A percentile compares a stretch with the other conserved stretches of the same genome.
These are phyloP conservation scores for Neurospora sp. DNA, from an alignment of 495 filamentous ascomycete genomes.

Conservation along the genomic window DNA sequence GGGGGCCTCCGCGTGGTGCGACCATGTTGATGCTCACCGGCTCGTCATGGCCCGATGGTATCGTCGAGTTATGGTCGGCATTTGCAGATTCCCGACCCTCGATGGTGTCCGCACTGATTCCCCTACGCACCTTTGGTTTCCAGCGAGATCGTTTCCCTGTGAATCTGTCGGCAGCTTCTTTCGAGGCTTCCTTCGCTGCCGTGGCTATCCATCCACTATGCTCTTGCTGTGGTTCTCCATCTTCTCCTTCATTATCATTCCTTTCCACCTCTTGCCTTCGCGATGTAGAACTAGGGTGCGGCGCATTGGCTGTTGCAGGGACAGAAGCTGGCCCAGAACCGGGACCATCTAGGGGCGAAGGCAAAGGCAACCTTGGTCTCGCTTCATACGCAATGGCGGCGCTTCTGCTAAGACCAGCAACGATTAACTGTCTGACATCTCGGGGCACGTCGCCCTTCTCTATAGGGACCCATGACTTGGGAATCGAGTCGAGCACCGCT, in stretches of 20 bases:
- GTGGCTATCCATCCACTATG: background rate
- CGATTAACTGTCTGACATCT: conserved; percentile 64
- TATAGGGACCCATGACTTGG: conserved; percentile 71
- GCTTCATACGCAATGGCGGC: conserved; percentile 74
- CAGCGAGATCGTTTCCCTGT: background rate
- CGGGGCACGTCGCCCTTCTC: conserved; percentile 68
- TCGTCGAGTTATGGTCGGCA: conserved; percentile 11
- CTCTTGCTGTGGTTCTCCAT: background rate
- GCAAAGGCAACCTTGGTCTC: conserved; percentile 46
- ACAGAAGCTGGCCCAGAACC: background rate
- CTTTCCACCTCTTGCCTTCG: background rate
- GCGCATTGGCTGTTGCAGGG: background rate
- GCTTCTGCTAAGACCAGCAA: conserved; percentile 58
- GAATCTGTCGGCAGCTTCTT: background rate
- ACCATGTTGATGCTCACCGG: conserved; percentile 7
- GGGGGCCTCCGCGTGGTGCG: conserved; percentile 20
- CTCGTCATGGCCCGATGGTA: background rate
- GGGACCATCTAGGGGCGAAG: conserved; percentile 8
- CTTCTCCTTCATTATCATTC: background rate
- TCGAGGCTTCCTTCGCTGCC: background rate
- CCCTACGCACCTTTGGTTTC: conserved; percentile 1
- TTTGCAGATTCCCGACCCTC: background rate
- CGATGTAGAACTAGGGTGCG: background rate
- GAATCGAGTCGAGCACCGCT: conserved; percentile 67
- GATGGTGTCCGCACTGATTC: background rate